Evolutionary conservation across 148 eudicot species (phyloP), one percentile per base, ranked within the genome.

Genomic region (Tetragonia tetragonoides): DNA sequence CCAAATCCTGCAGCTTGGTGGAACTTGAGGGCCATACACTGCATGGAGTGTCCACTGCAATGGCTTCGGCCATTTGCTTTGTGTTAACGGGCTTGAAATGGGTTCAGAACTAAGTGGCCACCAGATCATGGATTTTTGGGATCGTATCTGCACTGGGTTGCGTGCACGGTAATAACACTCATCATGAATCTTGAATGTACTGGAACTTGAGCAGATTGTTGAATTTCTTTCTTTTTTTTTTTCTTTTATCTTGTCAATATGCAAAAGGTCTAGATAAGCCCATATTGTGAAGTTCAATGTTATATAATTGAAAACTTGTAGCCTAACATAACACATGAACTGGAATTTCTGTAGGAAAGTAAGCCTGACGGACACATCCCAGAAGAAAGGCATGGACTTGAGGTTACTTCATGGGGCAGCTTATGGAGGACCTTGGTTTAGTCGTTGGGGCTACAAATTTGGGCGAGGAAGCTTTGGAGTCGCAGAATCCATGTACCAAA

Each of bases 51-150:
- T 90, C 73, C 99, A 96, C 74, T 89, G 91, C 80, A 93, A 96
- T 85, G 99, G 99, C 2, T 96, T 91, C 70, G 99, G 99, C 21
- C 99, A 96, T 90, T 87, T 96, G 87, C 89, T 96, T 11, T 93
- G 93, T 83, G 78, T 93, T 54, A 96, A 93, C 72, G 99, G 99
- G 41, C 77, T 86, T 3, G 94, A 93, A 76, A 87, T 84, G 83
- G 92, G 93, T 62, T 89, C 93, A 0, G 89, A 85, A 80, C 76
- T 95, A 79, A 62, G 91, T 1, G 99, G 99, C 6, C 87, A 89
- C 78, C 90, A 88, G 14, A 83, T 95, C 83, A 87, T 95, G 97
- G 99, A 95, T 23, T 91, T 95, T 62, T 95, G 99, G 99, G 95
- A 93, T 70, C 90, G 98, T 24, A 86, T 95, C 15, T 95, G 99